These are phyloP conservation scores for Xylaria sp. DNA, from an alignment of 2,329 filamentous ascomycete genomes.

Conservation along the genomic window DNA sequence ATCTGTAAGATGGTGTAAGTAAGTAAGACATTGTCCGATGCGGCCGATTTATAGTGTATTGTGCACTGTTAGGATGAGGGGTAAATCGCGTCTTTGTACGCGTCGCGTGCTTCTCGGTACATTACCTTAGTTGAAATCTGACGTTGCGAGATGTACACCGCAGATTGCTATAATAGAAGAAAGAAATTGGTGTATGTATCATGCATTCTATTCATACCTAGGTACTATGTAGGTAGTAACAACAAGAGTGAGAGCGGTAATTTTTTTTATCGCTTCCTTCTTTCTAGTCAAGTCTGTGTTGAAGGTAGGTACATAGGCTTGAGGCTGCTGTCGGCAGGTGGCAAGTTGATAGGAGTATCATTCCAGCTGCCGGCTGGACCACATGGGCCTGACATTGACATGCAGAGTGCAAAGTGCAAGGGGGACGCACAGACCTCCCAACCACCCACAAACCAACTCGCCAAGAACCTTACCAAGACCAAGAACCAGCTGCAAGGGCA, in stretches of 20 bases:
- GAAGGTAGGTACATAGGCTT: not conserved
- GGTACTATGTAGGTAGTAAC: too few relatives aligned
- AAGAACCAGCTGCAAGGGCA: conserved; percentile 21
- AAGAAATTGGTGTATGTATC: not conserved
- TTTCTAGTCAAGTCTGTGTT: not conserved
- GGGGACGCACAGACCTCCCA: conserved; percentile 29
- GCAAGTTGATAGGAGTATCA: not conserved
- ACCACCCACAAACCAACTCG: conserved; percentile 31
- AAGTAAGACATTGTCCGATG: conserved; percentile 10
- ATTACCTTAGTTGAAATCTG: not conserved
- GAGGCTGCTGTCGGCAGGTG: not conserved
- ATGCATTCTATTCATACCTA: not conserved
- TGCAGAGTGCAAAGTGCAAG: not conserved
- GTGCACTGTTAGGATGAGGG: conserved; percentile 28
- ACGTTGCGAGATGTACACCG: not conserved
- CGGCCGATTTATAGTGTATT: conserved; percentile 6
- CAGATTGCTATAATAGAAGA: not conserved
- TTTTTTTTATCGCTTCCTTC: not conserved
- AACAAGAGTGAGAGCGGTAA: not conserved
- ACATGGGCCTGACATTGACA: not conserved
- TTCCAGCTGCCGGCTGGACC: conserved; percentile 11
- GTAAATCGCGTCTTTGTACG: conserved; percentile 30
- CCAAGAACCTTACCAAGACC: too few relatives aligned
- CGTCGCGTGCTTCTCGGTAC: conserved; percentile 13
- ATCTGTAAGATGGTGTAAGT: conserved; percentile 11